Conservation (phyloP, 495 filamentous ascomycete genomes). For the Filosporella fistucella region DNA sequence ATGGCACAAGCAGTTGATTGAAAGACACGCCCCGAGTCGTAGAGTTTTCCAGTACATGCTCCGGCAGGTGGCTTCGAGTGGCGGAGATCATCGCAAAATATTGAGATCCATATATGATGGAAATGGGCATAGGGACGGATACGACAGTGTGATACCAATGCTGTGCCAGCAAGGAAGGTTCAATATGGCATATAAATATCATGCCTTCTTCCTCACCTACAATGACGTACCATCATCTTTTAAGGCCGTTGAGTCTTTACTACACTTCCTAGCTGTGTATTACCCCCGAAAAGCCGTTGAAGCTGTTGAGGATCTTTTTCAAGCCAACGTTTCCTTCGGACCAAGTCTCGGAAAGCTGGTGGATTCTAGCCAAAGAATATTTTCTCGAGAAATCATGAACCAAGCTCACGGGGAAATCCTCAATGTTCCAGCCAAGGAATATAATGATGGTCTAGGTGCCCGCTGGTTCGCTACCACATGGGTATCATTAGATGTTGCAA, state of each 20-base stretch:
- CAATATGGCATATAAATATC: slow-evolving; percentile 54
- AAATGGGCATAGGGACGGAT: slow-evolving; percentile 51
- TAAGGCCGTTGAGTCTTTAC: slow-evolving; percentile 35
- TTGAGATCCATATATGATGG: slow-evolving; percentile 42
- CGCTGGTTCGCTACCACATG: slow-evolving; percentile 68
- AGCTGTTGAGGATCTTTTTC: slow-evolving; percentile 19
- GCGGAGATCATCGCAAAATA: slow-evolving; percentile 12
- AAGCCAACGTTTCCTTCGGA: slow-evolving; percentile 24
- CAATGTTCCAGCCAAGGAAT: slow-evolving; percentile 21
- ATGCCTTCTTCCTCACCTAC: slow-evolving; percentile 41
- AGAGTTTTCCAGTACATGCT: slow-evolving; percentile 14
- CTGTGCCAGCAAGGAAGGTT: slow-evolving; percentile 45
- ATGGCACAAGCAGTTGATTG: slow-evolving; percentile 33
- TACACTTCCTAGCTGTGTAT: slow-evolving; percentile 34
- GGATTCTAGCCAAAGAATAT: slow-evolving; percentile 14
- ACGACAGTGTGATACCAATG: slow-evolving; percentile 54
- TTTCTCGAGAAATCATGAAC: slow-evolving; percentile 24
- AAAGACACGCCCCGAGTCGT: slow-evolving; percentile 9
- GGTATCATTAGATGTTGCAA: slow-evolving; percentile 58
- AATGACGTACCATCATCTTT: slow-evolving; percentile 41
- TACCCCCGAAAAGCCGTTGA: slow-evolving; percentile 18
- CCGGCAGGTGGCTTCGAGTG: slow-evolving; percentile 2
- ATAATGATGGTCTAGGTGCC: slow-evolving; percentile 63
- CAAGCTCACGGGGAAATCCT: slow-evolving; percentile 17
- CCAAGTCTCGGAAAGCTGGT: slow-evolving; percentile 8